phyloP scores from a whole-genome alignment of 371 early-diverging fungal species.

The Entomophthora muscae region DNA sequence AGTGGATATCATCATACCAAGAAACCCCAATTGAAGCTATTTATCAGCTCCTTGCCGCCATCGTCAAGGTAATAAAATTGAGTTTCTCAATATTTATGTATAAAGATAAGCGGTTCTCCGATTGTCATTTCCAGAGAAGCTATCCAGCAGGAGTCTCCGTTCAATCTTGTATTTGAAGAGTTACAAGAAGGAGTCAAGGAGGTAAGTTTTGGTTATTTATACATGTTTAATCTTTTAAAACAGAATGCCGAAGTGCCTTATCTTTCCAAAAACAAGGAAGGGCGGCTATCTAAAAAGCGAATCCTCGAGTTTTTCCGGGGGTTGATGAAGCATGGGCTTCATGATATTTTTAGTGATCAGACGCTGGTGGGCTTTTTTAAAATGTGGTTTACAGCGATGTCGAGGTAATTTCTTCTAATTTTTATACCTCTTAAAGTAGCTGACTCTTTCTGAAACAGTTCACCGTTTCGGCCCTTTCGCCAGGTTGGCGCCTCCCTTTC shows the following conservation, averaged over 20 bases:
- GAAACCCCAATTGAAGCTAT: not conserved
- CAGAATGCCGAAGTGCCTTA: not conserved
- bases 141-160: not conserved
- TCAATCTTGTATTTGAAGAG: slow-evolving; percentile 22
- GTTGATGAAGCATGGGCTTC: not conserved
- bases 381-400: slow-evolving; percentile 18
- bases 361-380: slow-evolving; percentile 8
- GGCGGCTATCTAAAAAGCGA: not conserved
- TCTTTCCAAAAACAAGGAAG: not conserved
- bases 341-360: not conserved
- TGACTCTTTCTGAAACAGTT: slow-evolving; percentile 18
- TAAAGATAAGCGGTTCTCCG: not conserved
- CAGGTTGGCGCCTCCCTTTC: slow-evolving; percentile 65
- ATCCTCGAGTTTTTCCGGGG: not conserved
- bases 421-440: not conserved
- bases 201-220: slow-evolving; percentile 5
- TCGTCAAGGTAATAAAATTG: not conserved
- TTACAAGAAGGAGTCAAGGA: slow-evolving; percentile 23
- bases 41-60: not conserved
- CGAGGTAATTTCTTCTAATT: slow-evolving; percentile 14
- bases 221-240: not conserved
- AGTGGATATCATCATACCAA: not conserved
- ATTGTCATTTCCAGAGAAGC: not conserved
- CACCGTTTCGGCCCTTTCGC: slow-evolving; percentile 71
- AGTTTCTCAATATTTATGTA: no score